Conservation (phyloP, 2,329 filamentous ascomycete genomes). For the Apiospora pterosperma region DNA sequence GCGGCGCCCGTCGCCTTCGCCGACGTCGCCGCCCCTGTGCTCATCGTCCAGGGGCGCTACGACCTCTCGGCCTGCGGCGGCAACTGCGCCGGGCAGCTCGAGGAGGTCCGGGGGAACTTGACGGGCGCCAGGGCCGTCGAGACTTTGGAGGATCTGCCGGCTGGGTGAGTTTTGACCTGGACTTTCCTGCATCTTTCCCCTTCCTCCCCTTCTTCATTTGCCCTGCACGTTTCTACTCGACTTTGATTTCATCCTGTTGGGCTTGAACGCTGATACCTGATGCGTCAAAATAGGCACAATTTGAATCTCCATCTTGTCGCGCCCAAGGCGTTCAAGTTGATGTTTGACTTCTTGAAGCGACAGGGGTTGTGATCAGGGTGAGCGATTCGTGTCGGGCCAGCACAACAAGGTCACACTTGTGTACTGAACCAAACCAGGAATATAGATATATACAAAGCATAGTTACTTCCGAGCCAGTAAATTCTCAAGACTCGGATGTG, state of each 20-base stretch:
- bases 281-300: slow-evolving; percentile 17
- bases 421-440: neutral
- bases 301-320: slow-evolving; percentile 25
- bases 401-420: neutral
- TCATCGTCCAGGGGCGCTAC: slow-evolving; percentile 24
- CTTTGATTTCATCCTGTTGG: neutral
- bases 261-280: neutral
- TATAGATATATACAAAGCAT: neutral
- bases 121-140: slow-evolving; percentile 16
- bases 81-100: slow-evolving; percentile 22
- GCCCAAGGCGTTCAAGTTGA: slow-evolving; percentile 20
- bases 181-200: neutral
- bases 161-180: slow-evolving; percentile 19
- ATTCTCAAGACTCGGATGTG: neutral
- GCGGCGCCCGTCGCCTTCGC: slow-evolving; percentile 17
- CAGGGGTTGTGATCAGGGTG: slow-evolving; percentile 15
- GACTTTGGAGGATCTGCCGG: slow-evolving; percentile 24
- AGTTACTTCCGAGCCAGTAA: neutral
- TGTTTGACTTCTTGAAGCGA: slow-evolving; percentile 22
- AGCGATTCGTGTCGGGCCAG: neutral
- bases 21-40: slow-evolving; percentile 19
- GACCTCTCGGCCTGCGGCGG: slow-evolving; percentile 28
- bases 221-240: neutral
- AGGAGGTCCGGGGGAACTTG: slow-evolving; percentile 14
- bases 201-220: neutral